These are phyloP conservation scores for Pisolithus microcarpus DNA, from an alignment of 768 basidiomycete genomes.

Conservation along the genomic window DNA sequence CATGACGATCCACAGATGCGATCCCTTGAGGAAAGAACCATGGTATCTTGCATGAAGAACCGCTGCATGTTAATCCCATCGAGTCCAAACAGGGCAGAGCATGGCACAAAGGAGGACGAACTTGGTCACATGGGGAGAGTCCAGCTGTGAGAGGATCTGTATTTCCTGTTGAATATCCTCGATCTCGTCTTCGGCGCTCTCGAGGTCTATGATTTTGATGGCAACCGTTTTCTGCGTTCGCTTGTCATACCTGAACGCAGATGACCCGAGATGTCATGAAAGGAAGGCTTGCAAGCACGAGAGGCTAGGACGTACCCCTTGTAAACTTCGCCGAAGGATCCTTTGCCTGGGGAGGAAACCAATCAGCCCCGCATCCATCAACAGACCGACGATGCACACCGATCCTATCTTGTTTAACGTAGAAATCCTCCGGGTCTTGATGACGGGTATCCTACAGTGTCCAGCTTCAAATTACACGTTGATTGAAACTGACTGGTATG, in stretches of 20 bases:
- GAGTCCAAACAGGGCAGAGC: slow-evolving; percentile 19
- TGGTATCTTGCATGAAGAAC: slow-evolving; percentile 61
- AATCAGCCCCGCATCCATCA: slow-evolving; percentile 13
- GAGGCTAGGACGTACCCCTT: slow-evolving; percentile 62
- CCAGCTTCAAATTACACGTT: slow-evolving; percentile 7
- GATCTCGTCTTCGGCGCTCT: slow-evolving; percentile 98
- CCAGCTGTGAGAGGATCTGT: slow-evolving; percentile 92
- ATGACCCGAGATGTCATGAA: slow-evolving; percentile 2
- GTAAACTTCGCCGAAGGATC: slow-evolving; percentile 99
- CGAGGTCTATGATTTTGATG: slow-evolving; percentile 99
- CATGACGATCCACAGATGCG: slow-evolving; percentile 99
- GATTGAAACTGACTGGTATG: neutral
- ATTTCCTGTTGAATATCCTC: slow-evolving; percentile 99
- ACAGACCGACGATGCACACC: slow-evolving; percentile 43
- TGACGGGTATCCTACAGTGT: slow-evolving; percentile 49
- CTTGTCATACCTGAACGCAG: slow-evolving; percentile 71
- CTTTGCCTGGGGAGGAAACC: slow-evolving; percentile 61
- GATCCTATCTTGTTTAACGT: slow-evolving; percentile 95
- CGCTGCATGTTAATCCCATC: slow-evolving; percentile 25
- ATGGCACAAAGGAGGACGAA: slow-evolving; percentile 35
- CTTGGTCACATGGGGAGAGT: slow-evolving; percentile 96
- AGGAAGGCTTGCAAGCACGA: slow-evolving; percentile 2
- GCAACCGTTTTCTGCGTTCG: slow-evolving; percentile 95
- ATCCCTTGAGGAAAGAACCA: slow-evolving; percentile 92
- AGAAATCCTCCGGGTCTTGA: slow-evolving; percentile 94